Evolutionary conservation across 495 filamentous ascomycete genomes (phyloP).

Genomic region (Pyrenula massariospora): DNA sequence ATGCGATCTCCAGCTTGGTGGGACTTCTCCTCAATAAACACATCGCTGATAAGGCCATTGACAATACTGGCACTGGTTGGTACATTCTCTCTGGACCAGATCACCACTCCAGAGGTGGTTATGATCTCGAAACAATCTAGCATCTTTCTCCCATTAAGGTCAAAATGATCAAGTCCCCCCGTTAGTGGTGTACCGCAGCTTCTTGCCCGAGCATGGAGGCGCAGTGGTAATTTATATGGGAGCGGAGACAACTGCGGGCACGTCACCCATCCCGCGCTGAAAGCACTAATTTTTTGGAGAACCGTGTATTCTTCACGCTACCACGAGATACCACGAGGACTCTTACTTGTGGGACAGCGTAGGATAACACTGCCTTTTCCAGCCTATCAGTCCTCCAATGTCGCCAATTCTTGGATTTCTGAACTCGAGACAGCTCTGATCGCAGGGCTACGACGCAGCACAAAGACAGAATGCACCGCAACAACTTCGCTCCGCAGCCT

Average conservation of each 20-base stretch:
- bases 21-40: slow-evolving; percentile 87
- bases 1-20: slow-evolving; percentile 33
- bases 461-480: slow-evolving; percentile 58
- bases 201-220: no score
- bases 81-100: slow-evolving; percentile 86
- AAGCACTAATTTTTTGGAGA: neutral
- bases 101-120: slow-evolving; percentile 87
- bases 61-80: slow-evolving; percentile 70
- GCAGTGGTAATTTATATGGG: neutral
- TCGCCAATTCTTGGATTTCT: no score
- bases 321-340: no score
- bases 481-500: slow-evolving; percentile 59
- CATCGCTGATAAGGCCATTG: slow-evolving; percentile 88
- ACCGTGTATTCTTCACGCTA: neutral
- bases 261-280: neutral
- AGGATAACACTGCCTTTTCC: no score
- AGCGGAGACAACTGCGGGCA: neutral
- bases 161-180: no score
- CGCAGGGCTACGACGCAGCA: neutral
- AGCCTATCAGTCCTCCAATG: no score
- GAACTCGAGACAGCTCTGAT: neutral
- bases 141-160: slow-evolving; percentile 54
- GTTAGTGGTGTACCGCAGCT: no score
- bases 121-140: slow-evolving; percentile 93
- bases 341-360: no score